Evolutionary conservation across 179 eudicot genomes (phyloP).

Genomic region (Sideroxylon spinosum): DNA sequence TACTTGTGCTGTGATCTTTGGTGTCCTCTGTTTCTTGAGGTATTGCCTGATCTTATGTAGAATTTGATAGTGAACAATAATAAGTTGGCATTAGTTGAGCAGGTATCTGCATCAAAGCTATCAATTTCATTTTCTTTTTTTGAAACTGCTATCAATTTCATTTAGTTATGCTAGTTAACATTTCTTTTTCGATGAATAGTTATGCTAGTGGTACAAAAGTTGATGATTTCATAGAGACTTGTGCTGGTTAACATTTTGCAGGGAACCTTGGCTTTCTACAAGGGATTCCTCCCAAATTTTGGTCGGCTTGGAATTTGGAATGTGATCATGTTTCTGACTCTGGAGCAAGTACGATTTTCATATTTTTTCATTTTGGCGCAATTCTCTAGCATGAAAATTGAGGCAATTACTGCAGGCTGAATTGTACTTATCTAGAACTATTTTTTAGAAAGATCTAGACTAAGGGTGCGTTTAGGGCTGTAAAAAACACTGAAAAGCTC

Average conservation of each 20-base stretch:
- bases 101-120: not conserved
- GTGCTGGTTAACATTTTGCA: conserved; percentile 24
- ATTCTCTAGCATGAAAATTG: not conserved
- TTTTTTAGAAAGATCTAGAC: not conserved
- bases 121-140: not conserved
- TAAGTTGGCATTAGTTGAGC: not conserved
- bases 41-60: not conserved
- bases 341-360: conserved; percentile 62
- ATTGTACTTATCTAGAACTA: not conserved
- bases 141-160: not conserved
- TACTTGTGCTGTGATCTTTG: not conserved
- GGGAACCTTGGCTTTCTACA: conserved; percentile 81
- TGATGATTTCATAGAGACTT: not conserved
- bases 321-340: conserved; percentile 71
- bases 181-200: no score
- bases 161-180: no score
- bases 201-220: not conserved
- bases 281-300: conserved; percentile 77
- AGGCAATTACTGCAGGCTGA: not conserved
- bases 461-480: no score
- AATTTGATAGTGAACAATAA: not conserved
- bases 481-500: no score
- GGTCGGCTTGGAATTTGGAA: conserved; percentile 81
- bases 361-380: not conserved
- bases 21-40: not conserved